Conservation (phyloP, 768 basidiomycete species). For the Jaapia argillacea region DNA sequence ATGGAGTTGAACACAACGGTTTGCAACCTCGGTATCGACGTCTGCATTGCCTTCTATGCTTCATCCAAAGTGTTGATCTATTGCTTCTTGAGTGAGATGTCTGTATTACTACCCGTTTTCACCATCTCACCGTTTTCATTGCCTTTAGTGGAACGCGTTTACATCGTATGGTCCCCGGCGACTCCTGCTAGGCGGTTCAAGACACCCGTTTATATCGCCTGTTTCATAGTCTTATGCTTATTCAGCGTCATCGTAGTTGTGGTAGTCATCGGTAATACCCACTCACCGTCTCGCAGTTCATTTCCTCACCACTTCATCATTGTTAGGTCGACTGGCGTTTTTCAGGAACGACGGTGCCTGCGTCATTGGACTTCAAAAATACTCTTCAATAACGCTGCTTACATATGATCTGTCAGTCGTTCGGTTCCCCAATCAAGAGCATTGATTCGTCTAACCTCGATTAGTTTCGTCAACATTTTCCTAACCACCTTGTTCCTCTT, state of each 20-base stretch:
- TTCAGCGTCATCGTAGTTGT: constrained; percentile 30
- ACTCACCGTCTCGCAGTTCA: not conserved
- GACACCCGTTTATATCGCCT: constrained; percentile 31
- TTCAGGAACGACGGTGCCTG: constrained; percentile 28
- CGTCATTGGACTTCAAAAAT: constrained; percentile 34
- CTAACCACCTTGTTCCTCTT: constrained; percentile 36
- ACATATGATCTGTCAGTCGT: constrained; percentile 35
- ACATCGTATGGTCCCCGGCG: constrained; percentile 34
- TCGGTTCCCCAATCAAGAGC: not conserved
- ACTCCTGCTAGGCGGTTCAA: constrained; percentile 21
- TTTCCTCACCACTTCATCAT: not conserved
- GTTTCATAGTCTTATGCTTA: constrained; percentile 23
- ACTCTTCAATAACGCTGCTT: constrained; percentile 34
- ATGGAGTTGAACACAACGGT: constrained; percentile 23
- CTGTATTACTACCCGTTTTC: constrained; percentile 4
- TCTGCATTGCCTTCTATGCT: constrained; percentile 32
- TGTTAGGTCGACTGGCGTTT: constrained; percentile 25
- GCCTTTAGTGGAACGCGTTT: constrained; percentile 31
- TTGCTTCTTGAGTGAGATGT: constrained; percentile 26
- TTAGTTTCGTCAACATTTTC: constrained; percentile 23
- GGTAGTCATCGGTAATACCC: constrained; percentile 26
- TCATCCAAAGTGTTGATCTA: constrained; percentile 38
- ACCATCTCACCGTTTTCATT: not conserved
- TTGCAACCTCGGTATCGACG: constrained; percentile 32
- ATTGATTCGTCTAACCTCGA: not conserved